Percentiles rank a stretch among this genome's conserved stretches.
phyloP scores from a whole-genome alignment of 805 yeast genomes.

The Helenozyma baotianmanensis region DNA sequence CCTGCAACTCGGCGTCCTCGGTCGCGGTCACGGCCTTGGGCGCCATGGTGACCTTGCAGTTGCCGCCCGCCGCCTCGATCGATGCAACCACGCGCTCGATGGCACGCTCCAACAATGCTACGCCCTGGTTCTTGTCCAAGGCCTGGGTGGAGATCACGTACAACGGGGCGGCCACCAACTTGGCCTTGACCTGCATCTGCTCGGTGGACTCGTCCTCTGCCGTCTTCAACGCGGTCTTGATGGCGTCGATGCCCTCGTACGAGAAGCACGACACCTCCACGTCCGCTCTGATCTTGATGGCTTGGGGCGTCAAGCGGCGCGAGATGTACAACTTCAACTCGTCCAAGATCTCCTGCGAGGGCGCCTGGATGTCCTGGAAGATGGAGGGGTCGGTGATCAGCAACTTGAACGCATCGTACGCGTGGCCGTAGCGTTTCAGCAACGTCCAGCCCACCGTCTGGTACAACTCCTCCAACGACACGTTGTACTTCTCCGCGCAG shows the following conservation, averaged over 20 bases:
- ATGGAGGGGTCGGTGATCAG: constrained; percentile 89
- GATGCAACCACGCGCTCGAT: constrained; percentile 69
- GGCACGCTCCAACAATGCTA: constrained; percentile 72
- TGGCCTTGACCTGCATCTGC: constrained; percentile 83
- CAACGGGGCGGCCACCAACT: constrained; percentile 95
- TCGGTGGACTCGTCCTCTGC: constrained; percentile 85
- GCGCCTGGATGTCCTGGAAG: constrained; percentile 73
- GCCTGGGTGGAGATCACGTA: constrained; percentile 92
- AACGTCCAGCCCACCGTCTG: constrained; percentile 95
- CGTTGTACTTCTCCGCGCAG: constrained; percentile 93
- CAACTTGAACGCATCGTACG: constrained; percentile 94
- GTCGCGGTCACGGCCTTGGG: constrained; percentile 99
- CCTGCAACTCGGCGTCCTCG: constrained; percentile 96
- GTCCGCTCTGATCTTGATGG: constrained; percentile 97
- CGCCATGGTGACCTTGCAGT: constrained; percentile 90
- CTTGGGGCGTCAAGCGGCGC: constrained; percentile 95
- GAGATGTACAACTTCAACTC: constrained; percentile 86
- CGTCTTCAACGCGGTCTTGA: constrained; percentile 78
- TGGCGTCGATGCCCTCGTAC: constrained; percentile 97
- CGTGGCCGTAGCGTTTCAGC: constrained; percentile 92
- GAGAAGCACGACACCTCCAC: constrained; percentile 95
- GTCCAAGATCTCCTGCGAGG: constrained; percentile 68
- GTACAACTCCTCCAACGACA: constrained; percentile 81
- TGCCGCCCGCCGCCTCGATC: constrained; percentile 74
- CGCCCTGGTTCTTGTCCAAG: constrained; percentile 85